Evolutionary conservation across 192 early-diverging fungal species (phyloP).

Genomic region (Umbelopsis sp.): DNA sequence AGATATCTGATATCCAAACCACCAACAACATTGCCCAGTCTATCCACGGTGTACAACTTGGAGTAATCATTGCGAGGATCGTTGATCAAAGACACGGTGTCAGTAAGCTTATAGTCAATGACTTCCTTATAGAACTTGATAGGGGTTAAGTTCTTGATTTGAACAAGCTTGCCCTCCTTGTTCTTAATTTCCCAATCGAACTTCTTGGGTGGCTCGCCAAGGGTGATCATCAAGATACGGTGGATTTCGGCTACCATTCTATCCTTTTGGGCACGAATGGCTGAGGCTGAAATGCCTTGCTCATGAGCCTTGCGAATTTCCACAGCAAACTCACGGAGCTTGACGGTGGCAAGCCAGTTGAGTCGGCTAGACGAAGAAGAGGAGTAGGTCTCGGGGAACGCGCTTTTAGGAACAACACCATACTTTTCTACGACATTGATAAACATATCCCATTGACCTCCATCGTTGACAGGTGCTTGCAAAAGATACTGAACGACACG

Average conservation of each 20-base stretch:
- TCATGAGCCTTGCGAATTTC: slow-evolving; percentile 48
- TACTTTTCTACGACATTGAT: slow-evolving; percentile 77
- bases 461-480: slow-evolving; percentile 66
- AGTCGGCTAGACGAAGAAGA: slow-evolving; percentile 64
- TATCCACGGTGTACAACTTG: slow-evolving; percentile 70
- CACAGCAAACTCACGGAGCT: slow-evolving; percentile 71
- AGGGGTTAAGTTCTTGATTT: slow-evolving; percentile 59
- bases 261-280: slow-evolving; percentile 57
- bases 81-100: slow-evolving; percentile 70
- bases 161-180: slow-evolving; percentile 71
- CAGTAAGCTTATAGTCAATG: slow-evolving; percentile 57
- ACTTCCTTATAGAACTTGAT: slow-evolving; percentile 64
- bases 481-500: slow-evolving; percentile 74
- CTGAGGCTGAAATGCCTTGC: slow-evolving; percentile 43
- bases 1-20: slow-evolving; percentile 70
- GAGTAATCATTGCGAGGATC: slow-evolving; percentile 71
- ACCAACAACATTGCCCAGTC: slow-evolving; percentile 73
- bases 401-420: slow-evolving; percentile 69
- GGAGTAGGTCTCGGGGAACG: slow-evolving; percentile 67
- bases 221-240: slow-evolving; percentile 67
- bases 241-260: slow-evolving; percentile 69
- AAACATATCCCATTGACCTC: slow-evolving; percentile 83
- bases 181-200: slow-evolving; percentile 72
- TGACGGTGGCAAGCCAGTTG: slow-evolving; percentile 62
- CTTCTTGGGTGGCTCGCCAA: slow-evolving; percentile 70